Base-by-base conservation (phyloP, 169 alveolate genomes). In the Babesia microti region DNA sequence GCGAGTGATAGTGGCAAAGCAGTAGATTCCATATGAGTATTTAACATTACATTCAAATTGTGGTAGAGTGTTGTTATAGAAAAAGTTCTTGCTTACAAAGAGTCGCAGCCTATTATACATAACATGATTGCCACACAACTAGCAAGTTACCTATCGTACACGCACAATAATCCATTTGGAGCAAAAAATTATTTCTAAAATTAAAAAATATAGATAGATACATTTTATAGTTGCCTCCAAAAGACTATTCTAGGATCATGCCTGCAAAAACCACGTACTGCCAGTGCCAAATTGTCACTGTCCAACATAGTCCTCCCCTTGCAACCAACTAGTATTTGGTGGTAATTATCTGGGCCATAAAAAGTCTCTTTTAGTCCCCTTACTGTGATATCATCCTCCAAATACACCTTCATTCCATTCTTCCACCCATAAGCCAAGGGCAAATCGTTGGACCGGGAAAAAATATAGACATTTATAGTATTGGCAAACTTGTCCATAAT, bases 221-320 rank as follows among this genome's bases (percentile, higher is more conserved):
- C 11, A 11, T 11, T n/a, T 24, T 42, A 54, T 5, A 39, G 6
- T 26, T 65, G 70, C 58, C 71, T 65, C 88, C 89, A 83, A 22
- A 83, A 54, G 17, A 80, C 69, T 24, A 83, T 59, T 23, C 75
- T 68, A 9, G 89, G 91, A 54, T 83, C 91, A 22, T 89, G 56
- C 28, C 60, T 66, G 66, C 91, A 83, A 56, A 78, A 83, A 6
- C 89, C 89, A 19, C 84, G 54, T 3, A 83, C 83, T 4, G 91
- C 87, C 55, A 83, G 39, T n/a, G 89, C 89, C 22, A 83, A 58
- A 48, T 75, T 79, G 48, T 83, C 91, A 1, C 51, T 52, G 32
- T 72, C 75, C 19, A 76, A 80, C 83, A 83, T 75, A 51, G 76
- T 61, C 23, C 91, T 46, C 21, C 91, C 91, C 35, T 74, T 55